A percentile compares a stretch with the other conserved stretches of the same genome.
Conservation (phyloP, 805 yeast species). For the Ogataea pignaliae region DNA sequence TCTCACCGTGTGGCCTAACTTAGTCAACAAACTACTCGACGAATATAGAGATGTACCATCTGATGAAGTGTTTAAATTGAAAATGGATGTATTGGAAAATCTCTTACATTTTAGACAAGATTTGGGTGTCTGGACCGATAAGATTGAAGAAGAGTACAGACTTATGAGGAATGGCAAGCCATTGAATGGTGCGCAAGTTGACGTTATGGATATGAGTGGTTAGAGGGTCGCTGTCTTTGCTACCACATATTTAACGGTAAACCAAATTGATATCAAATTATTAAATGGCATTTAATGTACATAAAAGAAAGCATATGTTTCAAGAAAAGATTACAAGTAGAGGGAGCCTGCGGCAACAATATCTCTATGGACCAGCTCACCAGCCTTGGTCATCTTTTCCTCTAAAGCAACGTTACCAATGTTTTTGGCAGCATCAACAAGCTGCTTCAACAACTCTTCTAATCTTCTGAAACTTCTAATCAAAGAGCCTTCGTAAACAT, state of each 20-base stretch:
- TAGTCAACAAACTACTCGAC: constrained; percentile 25
- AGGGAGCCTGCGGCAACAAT: constrained; percentile 95
- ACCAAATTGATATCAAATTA: too few species aligned
- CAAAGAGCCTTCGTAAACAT: constrained; percentile 94
- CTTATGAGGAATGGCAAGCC: constrained; percentile 21
- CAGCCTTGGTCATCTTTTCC: constrained; percentile 82
- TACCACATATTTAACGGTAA: neutral
- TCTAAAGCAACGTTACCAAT: constrained; percentile 87
- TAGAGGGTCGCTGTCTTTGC: neutral
- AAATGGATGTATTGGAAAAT: constrained; percentile 14
- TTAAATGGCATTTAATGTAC: too few species aligned
- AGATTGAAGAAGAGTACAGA: constrained; percentile 11
- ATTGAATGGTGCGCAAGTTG: constrained; percentile 13
- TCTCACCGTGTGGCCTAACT: constrained; percentile 24
- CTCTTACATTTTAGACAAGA: constrained; percentile 8
- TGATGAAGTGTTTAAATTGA: constrained; percentile 19
- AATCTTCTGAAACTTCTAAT: constrained; percentile 92
- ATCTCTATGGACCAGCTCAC: constrained; percentile 87
- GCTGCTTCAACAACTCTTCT: constrained; percentile 88
- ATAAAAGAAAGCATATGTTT: too few species aligned
- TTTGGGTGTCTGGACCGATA: constrained; percentile 20
- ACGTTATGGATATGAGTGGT: constrained; percentile 17
- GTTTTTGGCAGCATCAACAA: constrained; percentile 87
- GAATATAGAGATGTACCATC: constrained; percentile 16
- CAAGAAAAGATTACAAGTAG: constrained; percentile 43